Base-by-base conservation (phyloP, 306 rosid species). In the Cyclanthera cordifolia region DNA sequence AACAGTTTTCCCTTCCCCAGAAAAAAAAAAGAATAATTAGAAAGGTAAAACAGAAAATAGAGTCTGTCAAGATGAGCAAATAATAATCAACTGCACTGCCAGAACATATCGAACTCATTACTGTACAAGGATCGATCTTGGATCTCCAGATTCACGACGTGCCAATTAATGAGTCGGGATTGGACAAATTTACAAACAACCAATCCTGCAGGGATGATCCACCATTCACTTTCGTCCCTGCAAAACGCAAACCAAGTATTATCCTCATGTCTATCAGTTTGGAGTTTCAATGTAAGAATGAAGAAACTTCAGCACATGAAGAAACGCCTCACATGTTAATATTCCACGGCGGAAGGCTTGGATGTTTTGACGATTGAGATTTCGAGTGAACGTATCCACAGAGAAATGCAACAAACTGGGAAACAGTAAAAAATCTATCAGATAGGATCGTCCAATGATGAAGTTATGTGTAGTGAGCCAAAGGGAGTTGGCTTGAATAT, bases 181-280 rank as follows among this genome's bases (percentile, higher is more conserved):
- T 90, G 99, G 76, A 90, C 81, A 52, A 86, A 58, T 84, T 94
- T 94, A 94, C 90, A 94, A 58, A 90, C 50, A 74, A 94, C 95
- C 79, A 94, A 71, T 72, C 92, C 96, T 15, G 85, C 77, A 2
- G 97, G 96, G 67, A 94, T 83, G 59, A 90, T 77, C 99, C 99
- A 94, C 99, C 99, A 94, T 78, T 94, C 99, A 72, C 93, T 90
- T 72, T 94, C 99, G 19, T 94, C 99, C 95, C 99, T 90, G 92
- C 79, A 69, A 67, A 68, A 25, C 60, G 80, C 72, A 70, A 63
- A 61, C 19, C 53, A 65, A 2, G 19, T 11, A 20, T 47, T 16
- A 46, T 25, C 30, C 8, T 32, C 32, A 1, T n/a, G 25, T 17
- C 23, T 2, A n/a, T 53, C 54, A 45, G 15, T 41, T 63, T 43